Evolutionary conservation across 2,329 filamentous ascomycete genomes (phyloP).

Genomic region (Aureobasidium sp.): DNA sequence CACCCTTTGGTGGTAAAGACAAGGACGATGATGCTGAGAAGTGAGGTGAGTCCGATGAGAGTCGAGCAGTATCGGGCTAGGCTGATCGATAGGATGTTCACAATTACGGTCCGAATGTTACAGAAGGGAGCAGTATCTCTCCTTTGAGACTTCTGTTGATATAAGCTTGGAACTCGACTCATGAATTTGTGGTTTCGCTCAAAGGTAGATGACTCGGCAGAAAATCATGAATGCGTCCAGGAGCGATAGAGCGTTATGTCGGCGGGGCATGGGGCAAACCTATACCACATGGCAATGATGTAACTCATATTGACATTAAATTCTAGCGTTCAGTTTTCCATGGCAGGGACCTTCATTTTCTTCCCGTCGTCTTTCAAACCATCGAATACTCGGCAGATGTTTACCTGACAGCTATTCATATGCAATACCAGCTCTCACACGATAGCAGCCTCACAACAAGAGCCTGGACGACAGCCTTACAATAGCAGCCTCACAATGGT

Average conservation of each 20-base stretch:
- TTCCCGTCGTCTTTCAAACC: neutral
- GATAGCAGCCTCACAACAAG: neutral
- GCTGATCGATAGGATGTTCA: neutral
- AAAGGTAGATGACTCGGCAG: no score
- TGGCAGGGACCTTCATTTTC: neutral
- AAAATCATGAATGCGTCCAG: neutral
- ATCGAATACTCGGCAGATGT: neutral
- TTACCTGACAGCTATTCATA: neutral
- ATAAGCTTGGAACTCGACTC: no score
- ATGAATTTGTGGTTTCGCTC: neutral
- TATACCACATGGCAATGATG: neutral
- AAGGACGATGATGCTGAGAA: neutral
- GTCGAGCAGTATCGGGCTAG: neutral
- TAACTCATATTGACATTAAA: neutral
- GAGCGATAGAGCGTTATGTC: neutral
- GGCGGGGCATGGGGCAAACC: neutral
- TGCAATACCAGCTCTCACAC: no score
- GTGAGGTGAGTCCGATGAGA: neutral
- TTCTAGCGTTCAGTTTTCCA: neutral
- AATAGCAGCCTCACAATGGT: neutral
- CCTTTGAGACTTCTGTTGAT: no score
- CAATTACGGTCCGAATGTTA: neutral
- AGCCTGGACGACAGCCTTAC: neutral
- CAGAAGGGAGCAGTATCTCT: neutral
- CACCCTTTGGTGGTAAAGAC: neutral